Evolutionary conservation across 108 stramenopile species (phyloP), one percentile per base, ranked within the genome.

Genomic region (Cyclotella atomus): DNA sequence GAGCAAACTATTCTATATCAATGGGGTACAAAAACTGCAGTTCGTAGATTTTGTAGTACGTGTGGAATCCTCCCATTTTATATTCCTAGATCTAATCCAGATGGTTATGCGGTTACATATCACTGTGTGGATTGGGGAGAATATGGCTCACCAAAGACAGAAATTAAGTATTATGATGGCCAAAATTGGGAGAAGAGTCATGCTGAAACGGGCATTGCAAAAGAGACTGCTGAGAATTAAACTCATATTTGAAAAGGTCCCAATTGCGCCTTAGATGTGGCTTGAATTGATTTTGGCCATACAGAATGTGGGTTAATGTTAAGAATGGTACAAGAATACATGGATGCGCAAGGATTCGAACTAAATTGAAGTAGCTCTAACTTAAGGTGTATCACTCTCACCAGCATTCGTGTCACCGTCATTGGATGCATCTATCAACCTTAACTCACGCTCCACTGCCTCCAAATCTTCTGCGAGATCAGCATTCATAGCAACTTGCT

Each of bases 401-500:
- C 38, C 38, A 9, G 7, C 38, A 41, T 41, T 12, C 9, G 38
- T 41, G 38, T 32, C 56, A 9, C 16, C 56, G 38, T 32, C 56
- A 9, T 32, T 30, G 1, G 28, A 10, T 3, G 20, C 29, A 19
- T 57, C 29, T 2, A 32, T 8, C 29, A 65, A 2, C 16, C 45
- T 65, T 23, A 92, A 55, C 64, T 88, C 87, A 24, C 70, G 57
- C 71, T 92, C 91, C 10, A 89, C 83, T 29, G 73, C 65, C 33
- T 76, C 55, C 60, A 92, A 78, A 68, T 93, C 90, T 38, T 60
- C 84, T 53, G 77, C 87, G 46, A 93, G 63, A 27, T 91, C 88
- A 45, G 84, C 76, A 68, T 93, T 89, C 47, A 85, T 69, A 16
- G 75, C 59, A 50, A 84, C 85, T 54, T 70, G 50, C 43, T 81